Evolutionary conservation across 345 rosid species (phyloP), one percentile per base, ranked within the genome.

Genomic region (Mercurialis annua): DNA sequence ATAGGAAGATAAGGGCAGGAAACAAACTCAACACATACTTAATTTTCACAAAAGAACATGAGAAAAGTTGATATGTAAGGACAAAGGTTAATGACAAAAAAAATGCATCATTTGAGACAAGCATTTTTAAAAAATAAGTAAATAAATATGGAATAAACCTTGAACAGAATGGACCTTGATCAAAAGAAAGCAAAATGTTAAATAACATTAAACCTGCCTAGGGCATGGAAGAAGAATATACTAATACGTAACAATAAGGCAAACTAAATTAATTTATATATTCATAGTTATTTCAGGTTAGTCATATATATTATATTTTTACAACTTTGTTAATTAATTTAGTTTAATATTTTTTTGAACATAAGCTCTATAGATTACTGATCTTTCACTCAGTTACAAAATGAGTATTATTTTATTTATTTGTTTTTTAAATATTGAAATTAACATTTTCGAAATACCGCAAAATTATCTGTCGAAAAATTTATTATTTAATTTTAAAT

Each of bases 31-130:
- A 27, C 18, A 30, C 68, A 73, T 54, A 50, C 68, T 69, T 48
- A 38, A 60, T 61, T 26, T 50, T 30, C 36, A 66, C 38, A 58
- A 58, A 52, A 73, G 30, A 62, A 47, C 72, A 70, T 44, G 18
- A 53, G n/a, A 73, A 73, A 66, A 73, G 73, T 66, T 73, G 63
- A 78, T 66, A 34, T 40, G n/a, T 18, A 49, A 36, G 58, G 68
- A 31, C 47, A 47, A 63, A 31, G 51, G 27, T 48, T 30, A 63
- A 17, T 63, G 42, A 20, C 42, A 63, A 30, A 40, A 27, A 47
- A 44, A 21, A 47, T 30, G 15, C 23, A 50, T 12, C 59, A 54
- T 54, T 54, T 54, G 34, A 54, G 59, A 54, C 59, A 56, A 31
- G n/a, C 12, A n/a, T 36, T 33, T 9, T 1, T 6, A 49, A 33